Evolutionary conservation across 306 rosid species (phyloP).

Genomic region (Cicer yamashitae): DNA sequence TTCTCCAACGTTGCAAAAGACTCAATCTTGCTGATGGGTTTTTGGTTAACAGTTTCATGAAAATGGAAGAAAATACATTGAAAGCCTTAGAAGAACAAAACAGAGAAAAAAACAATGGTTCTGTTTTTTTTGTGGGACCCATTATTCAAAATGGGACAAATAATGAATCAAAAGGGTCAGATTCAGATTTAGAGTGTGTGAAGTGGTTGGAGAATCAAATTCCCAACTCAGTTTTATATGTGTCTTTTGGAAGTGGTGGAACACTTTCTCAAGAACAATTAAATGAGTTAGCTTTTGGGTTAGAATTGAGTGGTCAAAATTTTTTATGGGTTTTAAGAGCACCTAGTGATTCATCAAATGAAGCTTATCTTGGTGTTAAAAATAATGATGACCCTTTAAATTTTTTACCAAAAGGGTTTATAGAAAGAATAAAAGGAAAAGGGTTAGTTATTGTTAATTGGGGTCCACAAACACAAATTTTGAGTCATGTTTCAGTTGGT

Average conservation of each 20-base stretch:
- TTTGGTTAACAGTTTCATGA: constrained; percentile 38
- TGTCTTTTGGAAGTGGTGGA: constrained; percentile 50
- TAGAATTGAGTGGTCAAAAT: constrained; percentile 42
- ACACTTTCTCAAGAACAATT: constrained; percentile 38
- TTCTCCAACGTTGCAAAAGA: constrained; percentile 27
- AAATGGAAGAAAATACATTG: constrained; percentile 21
- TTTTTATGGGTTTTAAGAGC: constrained; percentile 50
- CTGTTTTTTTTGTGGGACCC: constrained; percentile 42
- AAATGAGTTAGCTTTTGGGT: constrained; percentile 45
- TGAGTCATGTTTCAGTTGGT: constrained; percentile 32
- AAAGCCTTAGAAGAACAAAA: constrained; percentile 15
- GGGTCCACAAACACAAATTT: constrained; percentile 41
- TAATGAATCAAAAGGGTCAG: neutral
- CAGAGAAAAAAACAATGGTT: neutral
- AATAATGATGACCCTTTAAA: constrained; percentile 26
- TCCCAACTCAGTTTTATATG: constrained; percentile 40
- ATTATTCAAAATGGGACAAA: constrained; percentile 31
- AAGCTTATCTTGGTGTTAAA: constrained; percentile 23
- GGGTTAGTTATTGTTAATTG: constrained; percentile 39
- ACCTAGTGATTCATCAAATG: constrained; percentile 45
- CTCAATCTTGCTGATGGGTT: constrained; percentile 41
- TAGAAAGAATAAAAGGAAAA: constrained; percentile 37
- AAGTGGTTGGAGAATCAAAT: constrained; percentile 41
- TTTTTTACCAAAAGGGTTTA: constrained; percentile 42
- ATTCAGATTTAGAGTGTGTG: constrained; percentile 26